Evolutionary conservation across 1,139 yeast species (phyloP).

Genomic region (Hyphopichia buzzinii): DNA sequence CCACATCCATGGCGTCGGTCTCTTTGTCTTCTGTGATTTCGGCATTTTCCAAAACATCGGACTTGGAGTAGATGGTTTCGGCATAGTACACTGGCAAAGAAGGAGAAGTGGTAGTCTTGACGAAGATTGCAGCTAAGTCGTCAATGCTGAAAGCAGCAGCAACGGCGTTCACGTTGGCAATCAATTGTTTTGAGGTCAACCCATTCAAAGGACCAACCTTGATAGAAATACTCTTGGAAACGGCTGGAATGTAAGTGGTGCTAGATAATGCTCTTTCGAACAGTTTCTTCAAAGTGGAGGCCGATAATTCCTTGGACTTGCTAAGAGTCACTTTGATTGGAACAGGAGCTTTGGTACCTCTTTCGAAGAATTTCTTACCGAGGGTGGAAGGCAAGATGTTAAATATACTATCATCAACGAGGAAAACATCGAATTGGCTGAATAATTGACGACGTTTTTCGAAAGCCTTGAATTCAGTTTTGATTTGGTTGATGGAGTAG

Average conservation of each 20-base stretch:
- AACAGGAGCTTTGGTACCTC: slow-evolving; percentile 63
- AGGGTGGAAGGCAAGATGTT: slow-evolving; percentile 78
- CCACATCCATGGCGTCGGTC: slow-evolving; percentile 18
- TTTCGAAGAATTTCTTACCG: slow-evolving; percentile 72
- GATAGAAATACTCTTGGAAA: slow-evolving; percentile 67
- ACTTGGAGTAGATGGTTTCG: slow-evolving; percentile 51
- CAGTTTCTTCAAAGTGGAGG: slow-evolving; percentile 55
- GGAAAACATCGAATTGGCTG: slow-evolving; percentile 64
- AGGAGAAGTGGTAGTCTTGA: slow-evolving; percentile 75
- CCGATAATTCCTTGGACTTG: slow-evolving; percentile 45
- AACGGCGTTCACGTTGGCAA: slow-evolving; percentile 58
- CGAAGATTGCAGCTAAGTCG: slow-evolving; percentile 55
- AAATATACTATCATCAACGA: slow-evolving; percentile 80
- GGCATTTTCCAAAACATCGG: slow-evolving; percentile 23
- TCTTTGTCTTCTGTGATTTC: slow-evolving; percentile 30
- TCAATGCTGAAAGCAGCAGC: slow-evolving; percentile 46
- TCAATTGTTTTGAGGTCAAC: slow-evolving; percentile 31
- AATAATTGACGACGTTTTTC: slow-evolving; percentile 70
- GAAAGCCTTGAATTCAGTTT: slow-evolving; percentile 64
- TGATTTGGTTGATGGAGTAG: slow-evolving; percentile 55
- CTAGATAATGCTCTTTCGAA: slow-evolving; percentile 57
- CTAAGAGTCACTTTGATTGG: slow-evolving; percentile 55
- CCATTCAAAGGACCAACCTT: slow-evolving; percentile 61
- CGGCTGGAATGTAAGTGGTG: slow-evolving; percentile 66
- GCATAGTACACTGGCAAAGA: slow-evolving; percentile 78